These are phyloP conservation scores for Thielaviopsis ethacetica DNA, from an alignment of 2,329 filamentous ascomycete genomes.

Conservation along the genomic window DNA sequence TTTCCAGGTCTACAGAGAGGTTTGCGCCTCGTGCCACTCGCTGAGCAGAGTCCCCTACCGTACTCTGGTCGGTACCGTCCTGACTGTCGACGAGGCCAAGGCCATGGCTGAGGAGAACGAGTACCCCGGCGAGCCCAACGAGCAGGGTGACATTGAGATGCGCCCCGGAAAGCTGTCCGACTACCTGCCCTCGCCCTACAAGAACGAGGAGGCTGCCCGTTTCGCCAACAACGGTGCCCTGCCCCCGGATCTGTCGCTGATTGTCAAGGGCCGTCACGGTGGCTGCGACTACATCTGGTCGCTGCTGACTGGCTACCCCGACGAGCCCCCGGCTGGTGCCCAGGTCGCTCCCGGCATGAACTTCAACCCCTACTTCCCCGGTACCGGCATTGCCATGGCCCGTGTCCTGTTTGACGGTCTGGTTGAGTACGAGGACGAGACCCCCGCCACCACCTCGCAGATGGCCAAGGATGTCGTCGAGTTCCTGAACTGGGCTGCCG, in stretches of 20 bases:
- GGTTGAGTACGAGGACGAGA: constrained; percentile 95
- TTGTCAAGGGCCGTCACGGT: constrained; percentile 93
- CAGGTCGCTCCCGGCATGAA: constrained; percentile 78
- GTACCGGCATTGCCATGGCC: constrained; percentile 96
- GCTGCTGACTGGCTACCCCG: constrained; percentile 91
- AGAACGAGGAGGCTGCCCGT: constrained; percentile 96
- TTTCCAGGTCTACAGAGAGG: constrained; percentile 98
- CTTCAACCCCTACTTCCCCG: constrained; percentile 99
- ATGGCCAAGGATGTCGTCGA: constrained; percentile 99
- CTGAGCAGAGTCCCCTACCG: constrained; percentile 89
- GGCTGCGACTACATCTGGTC: constrained; percentile 98
- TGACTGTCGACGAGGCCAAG: constrained; percentile 98
- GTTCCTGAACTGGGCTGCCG: constrained; percentile 98
- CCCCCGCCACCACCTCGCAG: constrained; percentile 85
- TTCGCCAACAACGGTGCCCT: constrained; percentile 97
- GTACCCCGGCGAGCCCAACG: constrained; percentile 95
- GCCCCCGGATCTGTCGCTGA: constrained; percentile 92
- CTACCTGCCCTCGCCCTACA: constrained; percentile 89
- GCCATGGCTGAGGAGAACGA: constrained; percentile 93
- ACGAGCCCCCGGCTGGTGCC: constrained; percentile 84
- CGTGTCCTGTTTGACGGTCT: constrained; percentile 95
- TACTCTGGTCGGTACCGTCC: constrained; percentile 70
- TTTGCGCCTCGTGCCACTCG: constrained; percentile 96
- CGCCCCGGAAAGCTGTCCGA: constrained; percentile 96
- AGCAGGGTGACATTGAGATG: constrained; percentile 96